Conservation (phyloP, 495 filamentous ascomycete genomes). For the Tuber microsphaerosporum region DNA sequence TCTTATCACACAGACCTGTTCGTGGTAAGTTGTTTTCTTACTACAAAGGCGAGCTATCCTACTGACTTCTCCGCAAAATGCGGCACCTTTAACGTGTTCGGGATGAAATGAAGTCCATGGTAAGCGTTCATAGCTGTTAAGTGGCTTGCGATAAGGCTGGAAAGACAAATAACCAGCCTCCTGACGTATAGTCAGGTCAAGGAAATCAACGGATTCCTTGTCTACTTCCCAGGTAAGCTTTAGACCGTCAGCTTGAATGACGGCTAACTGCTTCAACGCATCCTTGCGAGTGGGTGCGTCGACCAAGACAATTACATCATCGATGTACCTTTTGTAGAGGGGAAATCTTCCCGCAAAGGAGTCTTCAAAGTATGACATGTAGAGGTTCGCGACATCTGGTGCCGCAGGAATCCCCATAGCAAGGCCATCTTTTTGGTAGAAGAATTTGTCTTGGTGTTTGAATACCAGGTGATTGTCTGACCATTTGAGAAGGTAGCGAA, state of each 20-base stretch:
- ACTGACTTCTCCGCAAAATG: constrained; percentile 4
- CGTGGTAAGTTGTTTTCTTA: not conserved
- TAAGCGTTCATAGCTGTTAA: not conserved
- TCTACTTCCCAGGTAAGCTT: too few relatives aligned
- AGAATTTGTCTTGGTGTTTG: not conserved
- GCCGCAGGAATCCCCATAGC: constrained; percentile 9
- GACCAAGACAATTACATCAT: too few relatives aligned
- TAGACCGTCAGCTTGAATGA: too few relatives aligned
- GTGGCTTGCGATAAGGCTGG: too few relatives aligned
- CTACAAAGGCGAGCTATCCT: constrained; percentile 1
- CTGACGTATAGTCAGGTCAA: too few relatives aligned
- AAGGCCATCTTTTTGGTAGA: not conserved
- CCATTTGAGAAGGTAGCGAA: too few relatives aligned
- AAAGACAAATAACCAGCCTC: too few relatives aligned
- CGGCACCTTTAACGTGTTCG: not conserved
- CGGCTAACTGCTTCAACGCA: too few relatives aligned
- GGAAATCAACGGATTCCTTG: too few relatives aligned
- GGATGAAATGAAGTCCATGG: constrained; percentile 3
- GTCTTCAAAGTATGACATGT: constrained; percentile 3
- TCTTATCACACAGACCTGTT: not conserved
- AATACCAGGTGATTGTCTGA: not conserved
- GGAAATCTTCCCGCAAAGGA: not conserved
- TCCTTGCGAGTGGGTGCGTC: too few relatives aligned
- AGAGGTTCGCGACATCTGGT: constrained; percentile 8
- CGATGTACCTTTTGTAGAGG: too few relatives aligned